Evolutionary conservation across 495 filamentous ascomycete species (phyloP), one percentile per base, ranked within the genome.

Genomic region (Penicillium ucsense): DNA sequence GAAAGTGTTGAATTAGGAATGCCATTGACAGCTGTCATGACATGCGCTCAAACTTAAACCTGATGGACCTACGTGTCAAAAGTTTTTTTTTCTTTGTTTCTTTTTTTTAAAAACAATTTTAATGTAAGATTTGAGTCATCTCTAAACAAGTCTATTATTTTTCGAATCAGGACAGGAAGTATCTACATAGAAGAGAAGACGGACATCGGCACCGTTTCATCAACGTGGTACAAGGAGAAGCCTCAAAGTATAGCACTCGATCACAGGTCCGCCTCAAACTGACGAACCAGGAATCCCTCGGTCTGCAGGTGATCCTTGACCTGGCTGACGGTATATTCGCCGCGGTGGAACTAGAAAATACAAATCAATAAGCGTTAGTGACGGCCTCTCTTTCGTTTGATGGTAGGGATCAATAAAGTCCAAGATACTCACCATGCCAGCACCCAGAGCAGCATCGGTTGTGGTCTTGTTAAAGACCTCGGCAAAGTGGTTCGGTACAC

Each of bases 391-490:
- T 20, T 2, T 20, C 20, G 20, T 20, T 3, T 12, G 6, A 31
- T 33, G 32, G 8, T 20, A 20, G 20, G 20, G 20, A 20, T 20
- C 20, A 20, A 20, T 20, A 1, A 20, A 20, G 20, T 20, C 20
- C 20, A 20, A 20, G 8, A 6, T 47, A 71, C 78, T 66, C 72
- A 85, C 82, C 83, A 98, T 98, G 43, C 92, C 92, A 28, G 92
- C 92, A 10, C 92, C 92, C 32, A 98, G 63, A 30, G 92, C 92
- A 32, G 92, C 92, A 73, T 98, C 92, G 9, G 90, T 89, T 9
- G 74, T 75, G 28, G 92, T 97, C 62, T 82, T 71, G 49, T 74
- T 70, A 67, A 97, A 97, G 11, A 96, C 92, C 60, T 98, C 88
- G 36, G 78, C 74, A 65, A 98, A 98, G 64, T 98, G 92, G 1